A percentile compares a stretch with the other conserved stretches of the same genome.
These are phyloP conservation scores for Apiotrichum brassicae DNA, from an alignment of 1,284 basidiomycete genomes.

Conservation along the genomic window DNA sequence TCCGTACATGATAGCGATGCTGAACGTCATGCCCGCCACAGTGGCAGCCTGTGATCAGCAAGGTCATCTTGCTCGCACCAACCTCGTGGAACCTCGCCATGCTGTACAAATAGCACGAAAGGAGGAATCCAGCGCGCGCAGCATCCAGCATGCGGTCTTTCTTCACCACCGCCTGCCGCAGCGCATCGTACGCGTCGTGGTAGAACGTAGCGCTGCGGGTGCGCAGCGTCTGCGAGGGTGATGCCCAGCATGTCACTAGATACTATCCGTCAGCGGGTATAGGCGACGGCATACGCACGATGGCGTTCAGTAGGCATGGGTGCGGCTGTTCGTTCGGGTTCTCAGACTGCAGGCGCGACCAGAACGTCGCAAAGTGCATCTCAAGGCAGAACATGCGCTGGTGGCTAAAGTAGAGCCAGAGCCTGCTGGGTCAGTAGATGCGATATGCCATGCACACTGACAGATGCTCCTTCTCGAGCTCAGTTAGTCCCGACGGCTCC, in stretches of 20 bases:
- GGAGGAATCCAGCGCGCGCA: constrained; percentile 6
- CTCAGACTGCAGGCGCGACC: constrained; percentile 4
- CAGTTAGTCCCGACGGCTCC: neutral
- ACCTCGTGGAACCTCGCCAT: neutral
- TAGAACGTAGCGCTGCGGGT: constrained; percentile 7
- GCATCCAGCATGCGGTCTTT: constrained; percentile 9
- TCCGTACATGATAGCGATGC: constrained; percentile 8
- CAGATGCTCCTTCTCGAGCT: constrained; percentile 10
- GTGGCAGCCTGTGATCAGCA: neutral
- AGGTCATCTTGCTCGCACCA: neutral
- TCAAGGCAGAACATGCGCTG: constrained; percentile 19
- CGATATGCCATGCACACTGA: neutral
- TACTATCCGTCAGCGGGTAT: constrained; percentile 6
- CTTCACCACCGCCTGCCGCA: constrained; percentile 6
- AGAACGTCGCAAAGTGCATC: constrained; percentile 21
- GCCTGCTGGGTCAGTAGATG: constrained; percentile 4
- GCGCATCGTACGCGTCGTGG: neutral
- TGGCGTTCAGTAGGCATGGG: constrained; percentile 20
- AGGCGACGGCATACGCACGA: constrained; percentile 5
- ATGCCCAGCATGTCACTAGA: constrained; percentile 11
- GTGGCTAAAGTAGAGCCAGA: constrained; percentile 21
- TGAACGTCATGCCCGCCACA: neutral
- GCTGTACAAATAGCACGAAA: constrained; percentile 8
- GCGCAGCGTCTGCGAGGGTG: constrained; percentile 8
- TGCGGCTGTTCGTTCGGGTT: constrained; percentile 18